Base-by-base conservation (phyloP, 202 grass and related monocot genomes). In the Saccharum hybrid region DNA sequence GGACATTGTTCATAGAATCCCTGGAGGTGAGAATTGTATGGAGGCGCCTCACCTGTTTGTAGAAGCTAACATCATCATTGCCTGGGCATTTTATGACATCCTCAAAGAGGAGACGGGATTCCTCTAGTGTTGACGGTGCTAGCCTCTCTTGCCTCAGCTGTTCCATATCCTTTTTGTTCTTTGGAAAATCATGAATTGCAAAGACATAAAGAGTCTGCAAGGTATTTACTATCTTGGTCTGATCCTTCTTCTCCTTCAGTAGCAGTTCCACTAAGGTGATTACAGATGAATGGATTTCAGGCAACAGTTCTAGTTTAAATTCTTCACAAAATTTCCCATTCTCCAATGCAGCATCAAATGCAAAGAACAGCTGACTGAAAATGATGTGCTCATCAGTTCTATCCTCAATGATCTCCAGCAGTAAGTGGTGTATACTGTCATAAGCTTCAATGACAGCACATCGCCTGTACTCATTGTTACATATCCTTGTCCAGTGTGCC, bases 401-500 rank as follows among this genome's bases (percentile, higher is more conserved):
- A 51, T 85, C 83, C 38, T 77, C 79, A 79, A 95, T 78, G 48
- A 98, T 98, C 74, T 72, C 84, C 75, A 92, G 81, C 66, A 98
- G 80, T 79, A 98, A 76, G 59, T 82, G 79, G 12, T 65, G 85
- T 78, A 98, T 81, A 75, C 93, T 95, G 71, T 98, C 92, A 85
- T 98, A 98, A 22, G 91, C 91, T 90, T 98, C 96, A 37, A 98
- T 63, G 30, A 98, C 91, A 33, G 93, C 96, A 83, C 93, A 98
- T 36, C 87, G 82, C 66, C 93, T 91, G 61, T 95, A 98, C 78
- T 98, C 96, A 61, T 82, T 93, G 78, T 68, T 92, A 78, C 86
- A 86, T 81, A 98, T 95, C 54, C 31, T 85, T 16, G 67, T 43
- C 96, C 96, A 98, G 45, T 93, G 90, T 64, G 75, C 68, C 71